Percentiles rank a stretch among this genome's conserved stretches.
phyloP scores from a whole-genome alignment of 2,329 filamentous ascomycete species.

The Claviceps spartinae region DNA sequence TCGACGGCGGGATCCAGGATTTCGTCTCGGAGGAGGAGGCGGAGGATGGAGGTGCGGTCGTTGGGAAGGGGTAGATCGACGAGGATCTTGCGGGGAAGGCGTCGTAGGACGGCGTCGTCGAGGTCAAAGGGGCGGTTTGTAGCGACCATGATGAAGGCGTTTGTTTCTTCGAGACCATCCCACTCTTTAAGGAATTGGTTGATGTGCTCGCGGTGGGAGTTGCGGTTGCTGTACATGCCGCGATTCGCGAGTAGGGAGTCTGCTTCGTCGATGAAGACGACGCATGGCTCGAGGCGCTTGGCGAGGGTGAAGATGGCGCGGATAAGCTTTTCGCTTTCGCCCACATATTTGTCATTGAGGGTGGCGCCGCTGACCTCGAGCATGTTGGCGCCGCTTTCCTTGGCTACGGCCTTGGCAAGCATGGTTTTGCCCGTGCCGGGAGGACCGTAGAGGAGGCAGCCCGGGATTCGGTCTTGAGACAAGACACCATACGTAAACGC shows the following conservation, averaged over 20 bases:
- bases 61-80: constrained; percentile 56
- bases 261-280: constrained; percentile 95
- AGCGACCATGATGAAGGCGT: constrained; percentile 95
- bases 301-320: constrained; percentile 83
- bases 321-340: constrained; percentile 92
- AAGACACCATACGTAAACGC: constrained; percentile 95
- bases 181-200: constrained; percentile 96
- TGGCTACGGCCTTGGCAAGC: constrained; percentile 54
- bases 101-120: constrained; percentile 73
- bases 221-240: constrained; percentile 48
- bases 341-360: constrained; percentile 93
- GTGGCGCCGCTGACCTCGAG: constrained; percentile 84
- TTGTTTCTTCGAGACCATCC: constrained; percentile 75
- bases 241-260: constrained; percentile 82
- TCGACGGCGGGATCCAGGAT: constrained; percentile 45
- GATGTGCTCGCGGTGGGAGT: constrained; percentile 74
- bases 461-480: constrained; percentile 79
- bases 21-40: constrained; percentile 59
- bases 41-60: constrained; percentile 55
- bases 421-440: constrained; percentile 68
- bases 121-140: constrained; percentile 93
- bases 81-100: constrained; percentile 57
- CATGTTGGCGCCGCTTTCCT: constrained; percentile 55
- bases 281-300: constrained; percentile 78
- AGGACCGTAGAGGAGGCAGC: constrained; percentile 76